Evolutionary conservation across 1,139 yeast genomes (phyloP), one percentile per base, ranked within the genome.

Genomic region (Pichia sp.): DNA sequence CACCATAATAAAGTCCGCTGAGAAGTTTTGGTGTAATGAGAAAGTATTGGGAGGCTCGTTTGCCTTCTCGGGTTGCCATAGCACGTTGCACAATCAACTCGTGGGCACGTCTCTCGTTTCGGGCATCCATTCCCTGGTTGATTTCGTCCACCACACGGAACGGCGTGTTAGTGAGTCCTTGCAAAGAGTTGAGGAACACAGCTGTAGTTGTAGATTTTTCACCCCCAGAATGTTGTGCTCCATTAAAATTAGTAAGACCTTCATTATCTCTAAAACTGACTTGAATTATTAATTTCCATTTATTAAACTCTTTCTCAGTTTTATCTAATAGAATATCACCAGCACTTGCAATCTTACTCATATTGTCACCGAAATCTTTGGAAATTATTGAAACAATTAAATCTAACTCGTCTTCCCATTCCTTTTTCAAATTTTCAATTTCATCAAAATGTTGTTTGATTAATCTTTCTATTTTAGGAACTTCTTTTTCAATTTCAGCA

Each of bases 121-220:
- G 76, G 8, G 95, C 87, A 63, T 93, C 99, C 97, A 93, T 89
- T 50, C 98, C 99, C 65, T 93, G 99, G 61, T 93, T 93, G 50
- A 93, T 93, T 66, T 93, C 99, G 62, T 93, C 99, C 6, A 93
- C 96, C 3, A 91, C 91, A 55, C 97, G 70, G 57, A 93, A 87
- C 9, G 98, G 98, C 0, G 96, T 88, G 31, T 74, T 74, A 0
- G 96, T 81, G 45, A 86, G 69, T n/a, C 89, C 91, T 64, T 93
- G 99, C 47, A 93, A 65, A 1, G 97, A 82, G 73, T 93, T 85
- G 54, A 93, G 74, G 57, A 84, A 93, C 45, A 88, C 76, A 8
- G 91, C 89, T 0, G 98, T 93, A 0, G 96, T 81, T 0, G 91
- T 96, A 0, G 98, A 95, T 54, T 96, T 75, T 60, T 93, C 99